These are phyloP conservation scores for Lycium barbarum DNA, from an alignment of 257 asterid genomes.

Conservation along the genomic window DNA sequence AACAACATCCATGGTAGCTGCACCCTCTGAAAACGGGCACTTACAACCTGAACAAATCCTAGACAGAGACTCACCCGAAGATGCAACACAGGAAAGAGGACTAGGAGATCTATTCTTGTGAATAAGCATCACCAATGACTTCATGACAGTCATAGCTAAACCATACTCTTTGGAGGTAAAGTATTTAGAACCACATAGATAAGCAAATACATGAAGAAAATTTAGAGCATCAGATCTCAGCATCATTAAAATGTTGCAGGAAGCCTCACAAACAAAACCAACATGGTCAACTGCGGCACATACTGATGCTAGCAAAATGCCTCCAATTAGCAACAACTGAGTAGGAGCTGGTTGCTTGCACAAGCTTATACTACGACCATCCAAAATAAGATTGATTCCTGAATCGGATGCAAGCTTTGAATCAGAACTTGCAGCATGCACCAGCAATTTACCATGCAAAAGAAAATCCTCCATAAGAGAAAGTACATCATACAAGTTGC, in stretches of 20 bases:
- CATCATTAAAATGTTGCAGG: slow-evolving; percentile 63
- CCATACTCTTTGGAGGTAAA: slow-evolving; percentile 58
- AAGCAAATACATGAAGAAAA: slow-evolving; percentile 79
- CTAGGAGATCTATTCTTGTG: slow-evolving; percentile 53
- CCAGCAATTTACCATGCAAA: slow-evolving; percentile 56
- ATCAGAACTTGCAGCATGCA: slow-evolving; percentile 46
- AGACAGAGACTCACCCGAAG: slow-evolving; percentile 40
- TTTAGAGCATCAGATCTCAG: slow-evolving; percentile 54
- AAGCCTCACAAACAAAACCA: slow-evolving; percentile 81
- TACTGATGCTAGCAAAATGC: slow-evolving; percentile 68
- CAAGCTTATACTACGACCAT: slow-evolving; percentile 48
- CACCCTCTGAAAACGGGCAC: slow-evolving; percentile 77
- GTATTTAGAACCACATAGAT: slow-evolving; percentile 65
- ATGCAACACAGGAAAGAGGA: slow-evolving; percentile 35
- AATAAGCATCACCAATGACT: slow-evolving; percentile 68
- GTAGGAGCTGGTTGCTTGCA: slow-evolving; percentile 60
- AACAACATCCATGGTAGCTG: slow-evolving; percentile 57
- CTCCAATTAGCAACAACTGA: slow-evolving; percentile 65
- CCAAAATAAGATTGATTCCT: slow-evolving; percentile 46
- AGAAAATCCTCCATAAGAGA: slow-evolving; percentile 71
- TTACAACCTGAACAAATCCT: slow-evolving; percentile 47
- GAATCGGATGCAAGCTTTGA: slow-evolving; percentile 39
- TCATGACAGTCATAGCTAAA: slow-evolving; percentile 65
- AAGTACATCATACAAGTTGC: slow-evolving; percentile 62
- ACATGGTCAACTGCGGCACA: slow-evolving; percentile 70